Conservation (phyloP, 2,329 filamentous ascomycete species). For the Parascedosporium putredinis region DNA sequence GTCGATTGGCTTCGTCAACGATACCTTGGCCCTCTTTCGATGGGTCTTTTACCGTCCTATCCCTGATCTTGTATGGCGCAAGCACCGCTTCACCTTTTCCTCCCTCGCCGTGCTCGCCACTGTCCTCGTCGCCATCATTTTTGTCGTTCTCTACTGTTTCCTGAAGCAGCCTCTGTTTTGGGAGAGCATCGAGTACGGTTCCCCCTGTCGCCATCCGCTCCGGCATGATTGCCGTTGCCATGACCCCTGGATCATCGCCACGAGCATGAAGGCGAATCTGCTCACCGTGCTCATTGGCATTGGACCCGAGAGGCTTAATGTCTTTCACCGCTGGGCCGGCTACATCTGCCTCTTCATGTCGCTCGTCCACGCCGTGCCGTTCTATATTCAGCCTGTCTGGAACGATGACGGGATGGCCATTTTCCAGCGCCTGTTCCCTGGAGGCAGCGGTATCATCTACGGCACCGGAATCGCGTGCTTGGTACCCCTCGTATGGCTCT, state of each 20-base stretch:
- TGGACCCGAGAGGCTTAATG: constrained; percentile 82
- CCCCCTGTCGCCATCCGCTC: constrained; percentile 78
- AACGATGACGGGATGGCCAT: constrained; percentile 62
- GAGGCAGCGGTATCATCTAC: constrained; percentile 60
- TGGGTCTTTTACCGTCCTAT: constrained; percentile 85
- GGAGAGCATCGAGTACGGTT: constrained; percentile 75
- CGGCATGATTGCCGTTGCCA: constrained; percentile 84
- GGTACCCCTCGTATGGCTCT: constrained; percentile 73
- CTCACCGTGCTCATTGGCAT: constrained; percentile 79
- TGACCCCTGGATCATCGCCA: constrained; percentile 90
- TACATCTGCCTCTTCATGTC: constrained; percentile 78
- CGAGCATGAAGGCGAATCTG: constrained; percentile 85
- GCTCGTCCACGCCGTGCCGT: constrained; percentile 77
- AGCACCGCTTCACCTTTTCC: constrained; percentile 66
- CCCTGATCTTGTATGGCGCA: constrained; percentile 59
- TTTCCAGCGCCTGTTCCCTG: constrained; percentile 60
- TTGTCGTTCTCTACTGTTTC: constrained; percentile 74
- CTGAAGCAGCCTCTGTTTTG: constrained; percentile 83
- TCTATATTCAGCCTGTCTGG: constrained; percentile 82
- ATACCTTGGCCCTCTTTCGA: constrained; percentile 69
- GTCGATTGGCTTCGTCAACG: constrained; percentile 65
- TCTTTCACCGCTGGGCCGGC: constrained; percentile 84
- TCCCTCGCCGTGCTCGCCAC: constrained; percentile 63
- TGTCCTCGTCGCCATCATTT: constrained; percentile 55
- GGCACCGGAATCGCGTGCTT: constrained; percentile 77